Conservation (phyloP, 345 rosid genomes). For the Brassica cretica region DNA sequence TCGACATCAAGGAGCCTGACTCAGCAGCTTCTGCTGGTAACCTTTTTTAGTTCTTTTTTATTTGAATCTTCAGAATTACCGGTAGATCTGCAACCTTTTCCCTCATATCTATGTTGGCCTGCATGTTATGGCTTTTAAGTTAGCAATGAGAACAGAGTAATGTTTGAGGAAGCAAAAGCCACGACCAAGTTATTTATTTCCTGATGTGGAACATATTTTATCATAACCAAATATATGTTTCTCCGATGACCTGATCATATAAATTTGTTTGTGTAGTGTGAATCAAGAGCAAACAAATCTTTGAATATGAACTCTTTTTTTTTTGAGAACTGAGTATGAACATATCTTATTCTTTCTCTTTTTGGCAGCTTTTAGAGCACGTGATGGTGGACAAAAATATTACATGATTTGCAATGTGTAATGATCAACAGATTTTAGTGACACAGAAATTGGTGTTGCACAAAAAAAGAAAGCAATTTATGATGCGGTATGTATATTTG, state of each 20-base stretch:
- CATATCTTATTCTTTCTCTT: no score
- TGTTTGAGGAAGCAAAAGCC: background rate
- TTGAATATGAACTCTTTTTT: background rate
- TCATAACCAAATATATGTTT: background rate
- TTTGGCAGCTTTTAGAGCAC: background rate
- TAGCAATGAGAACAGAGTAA: background rate
- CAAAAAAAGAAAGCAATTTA: background rate
- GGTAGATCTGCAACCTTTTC: background rate
- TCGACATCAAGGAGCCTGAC: slow-evolving; percentile 90
- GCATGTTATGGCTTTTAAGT: background rate
- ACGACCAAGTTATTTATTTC: background rate
- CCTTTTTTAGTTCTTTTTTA: slow-evolving; percentile 31
- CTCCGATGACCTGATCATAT: background rate
- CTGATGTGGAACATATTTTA: background rate
- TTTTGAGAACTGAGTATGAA: background rate
- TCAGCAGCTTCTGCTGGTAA: slow-evolving; percentile 56
- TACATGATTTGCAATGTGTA: background rate
- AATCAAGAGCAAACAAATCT: background rate
- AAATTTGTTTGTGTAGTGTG: background rate
- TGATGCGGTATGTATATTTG: background rate
- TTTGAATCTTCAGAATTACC: background rate
- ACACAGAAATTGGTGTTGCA: background rate
- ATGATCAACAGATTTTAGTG: background rate
- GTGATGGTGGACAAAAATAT: background rate
- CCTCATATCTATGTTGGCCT: background rate